Percentiles rank a stretch among this genome's conserved stretches.
phyloP scores from a whole-genome alignment of 202 grass and related monocot species.

The Musa balbisiana region DNA sequence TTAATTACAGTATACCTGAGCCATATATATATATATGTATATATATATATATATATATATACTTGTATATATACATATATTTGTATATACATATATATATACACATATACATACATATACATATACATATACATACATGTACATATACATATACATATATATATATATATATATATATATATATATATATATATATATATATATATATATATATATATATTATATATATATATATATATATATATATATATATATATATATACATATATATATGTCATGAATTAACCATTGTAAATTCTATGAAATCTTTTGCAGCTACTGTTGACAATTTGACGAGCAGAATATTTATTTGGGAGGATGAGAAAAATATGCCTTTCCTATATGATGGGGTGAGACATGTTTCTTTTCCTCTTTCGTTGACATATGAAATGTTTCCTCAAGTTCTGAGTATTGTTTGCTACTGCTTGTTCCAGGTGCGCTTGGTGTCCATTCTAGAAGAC shows the following conservation, averaged over 20 bases:
- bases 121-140: too few species aligned
- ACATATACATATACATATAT: too few species aligned
- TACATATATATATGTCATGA: neutral
- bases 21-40: neutral
- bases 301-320: constrained; percentile 22
- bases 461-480: constrained; percentile 10
- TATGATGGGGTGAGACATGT: constrained; percentile 43
- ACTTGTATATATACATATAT: neutral
- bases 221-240: too few species aligned
- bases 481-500: constrained; percentile 51
- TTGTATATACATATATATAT: too few species aligned
- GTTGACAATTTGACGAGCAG: constrained; percentile 53
- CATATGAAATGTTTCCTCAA: neutral
- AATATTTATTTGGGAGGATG: constrained; percentile 50
- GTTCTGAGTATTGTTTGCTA: neutral
- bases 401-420: neutral
- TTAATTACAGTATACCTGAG: neutral
- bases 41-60: too few species aligned
- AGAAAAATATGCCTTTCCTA: constrained; percentile 46
- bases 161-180: too few species aligned
- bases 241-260: too few species aligned
- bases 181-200: too few species aligned
- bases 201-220: too few species aligned
- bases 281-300: neutral
- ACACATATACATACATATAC: too few species aligned